These are phyloP conservation scores for Aspergillus aculeatus DNA, from an alignment of 2,329 filamentous ascomycete species.

Conservation along the genomic window DNA sequence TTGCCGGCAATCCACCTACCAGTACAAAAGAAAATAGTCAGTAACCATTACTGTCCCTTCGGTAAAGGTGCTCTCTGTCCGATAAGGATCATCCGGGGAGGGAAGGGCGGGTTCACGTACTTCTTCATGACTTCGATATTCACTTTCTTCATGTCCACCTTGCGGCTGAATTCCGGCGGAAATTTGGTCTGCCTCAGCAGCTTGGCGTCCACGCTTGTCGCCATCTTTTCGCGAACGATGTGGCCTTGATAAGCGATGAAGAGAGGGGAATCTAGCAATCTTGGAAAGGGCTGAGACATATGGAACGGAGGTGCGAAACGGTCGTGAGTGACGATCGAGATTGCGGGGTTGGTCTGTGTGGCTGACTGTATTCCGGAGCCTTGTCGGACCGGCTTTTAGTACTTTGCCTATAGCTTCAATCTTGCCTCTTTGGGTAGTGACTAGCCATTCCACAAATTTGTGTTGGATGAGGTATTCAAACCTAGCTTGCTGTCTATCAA, in stretches of 20 bases:
- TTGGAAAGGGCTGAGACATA: not conserved
- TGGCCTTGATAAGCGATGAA: not conserved
- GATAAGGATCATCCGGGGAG: no score
- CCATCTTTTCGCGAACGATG: conserved; percentile 58
- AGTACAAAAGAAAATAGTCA: not conserved
- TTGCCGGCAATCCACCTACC: conserved; percentile 86
- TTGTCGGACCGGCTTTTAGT: conserved; percentile 18
- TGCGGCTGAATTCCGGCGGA: conserved; percentile 86
- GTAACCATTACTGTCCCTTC: not conserved
- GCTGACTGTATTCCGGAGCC: conserved; percentile 8
- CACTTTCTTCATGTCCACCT: conserved; percentile 96
- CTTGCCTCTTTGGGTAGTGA: conserved; percentile 9
- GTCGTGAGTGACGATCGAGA: conserved; percentile 8
- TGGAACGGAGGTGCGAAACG: conserved; percentile 3
- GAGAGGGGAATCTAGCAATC: not conserved
- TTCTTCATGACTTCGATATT: conserved; percentile 98
- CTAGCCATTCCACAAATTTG: not conserved
- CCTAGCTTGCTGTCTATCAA: no score
- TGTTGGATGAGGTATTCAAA: not conserved
- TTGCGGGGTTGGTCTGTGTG: conserved; percentile 14
- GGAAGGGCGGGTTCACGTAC: conserved; percentile 50
- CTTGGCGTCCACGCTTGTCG: conserved; percentile 82
- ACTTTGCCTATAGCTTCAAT: conserved; percentile 13
- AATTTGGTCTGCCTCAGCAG: conserved; percentile 90
- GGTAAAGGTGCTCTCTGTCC: no score